Evolutionary conservation across 2,329 filamentous ascomycete species (phyloP).

Genomic region (Fusarium proliferatum): DNA sequence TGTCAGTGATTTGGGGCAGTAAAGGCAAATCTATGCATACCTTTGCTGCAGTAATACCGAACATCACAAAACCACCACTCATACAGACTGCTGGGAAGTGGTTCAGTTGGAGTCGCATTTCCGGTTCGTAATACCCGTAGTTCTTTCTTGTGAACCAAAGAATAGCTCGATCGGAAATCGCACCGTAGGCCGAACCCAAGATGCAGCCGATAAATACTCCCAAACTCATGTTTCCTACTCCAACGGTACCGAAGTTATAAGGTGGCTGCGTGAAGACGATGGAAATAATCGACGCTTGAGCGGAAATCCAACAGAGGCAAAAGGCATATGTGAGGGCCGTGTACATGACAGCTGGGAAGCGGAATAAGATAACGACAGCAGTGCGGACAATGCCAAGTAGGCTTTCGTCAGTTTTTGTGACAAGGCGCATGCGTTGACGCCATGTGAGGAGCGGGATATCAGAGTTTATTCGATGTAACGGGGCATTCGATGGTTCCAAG

Average conservation of each 20-base stretch:
- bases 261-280: neutral
- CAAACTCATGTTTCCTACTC: conserved; percentile 40
- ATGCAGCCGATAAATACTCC: conserved; percentile 50
- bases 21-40: no score
- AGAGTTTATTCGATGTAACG: neutral
- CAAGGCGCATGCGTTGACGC: conserved; percentile 11
- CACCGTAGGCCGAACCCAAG: conserved; percentile 50
- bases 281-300: conserved; percentile 31
- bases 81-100: conserved; percentile 46
- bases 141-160: conserved; percentile 51
- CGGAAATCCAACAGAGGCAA: conserved; percentile 50
- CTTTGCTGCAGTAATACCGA: conserved; percentile 48
- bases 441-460: conserved; percentile 15
- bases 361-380: conserved; percentile 5
- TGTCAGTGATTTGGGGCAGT: no score
- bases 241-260: neutral
- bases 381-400: conserved; percentile 8
- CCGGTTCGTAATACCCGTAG: conserved; percentile 54
- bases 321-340: conserved; percentile 51
- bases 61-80: conserved; percentile 51
- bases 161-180: conserved; percentile 51
- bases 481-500: neutral
- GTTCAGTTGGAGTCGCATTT: conserved; percentile 52
- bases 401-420: conserved; percentile 31
- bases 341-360: conserved; percentile 52